Evolutionary conservation across 2,329 filamentous ascomycete species (phyloP).

Genomic region (Phialocephala subalpina): DNA sequence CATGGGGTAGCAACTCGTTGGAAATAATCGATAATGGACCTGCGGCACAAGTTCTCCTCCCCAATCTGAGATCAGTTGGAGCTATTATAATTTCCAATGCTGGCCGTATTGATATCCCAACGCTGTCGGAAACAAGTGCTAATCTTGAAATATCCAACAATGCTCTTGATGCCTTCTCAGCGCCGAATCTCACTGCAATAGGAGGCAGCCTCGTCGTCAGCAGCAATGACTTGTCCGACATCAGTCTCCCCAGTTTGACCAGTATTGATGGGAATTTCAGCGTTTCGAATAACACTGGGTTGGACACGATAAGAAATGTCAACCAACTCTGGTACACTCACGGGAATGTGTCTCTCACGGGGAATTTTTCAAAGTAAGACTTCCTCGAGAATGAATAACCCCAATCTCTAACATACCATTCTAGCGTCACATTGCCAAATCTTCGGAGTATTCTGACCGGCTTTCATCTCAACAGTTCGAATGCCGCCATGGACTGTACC

Average conservation of each 20-base stretch:
- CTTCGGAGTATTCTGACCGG: not conserved
- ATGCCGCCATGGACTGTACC: not conserved
- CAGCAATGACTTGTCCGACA: not conserved
- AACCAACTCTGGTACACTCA: not conserved
- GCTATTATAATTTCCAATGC: not conserved
- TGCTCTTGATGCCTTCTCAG: slow-evolving; percentile 14
- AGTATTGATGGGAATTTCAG: not conserved
- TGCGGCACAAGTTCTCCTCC: not conserved
- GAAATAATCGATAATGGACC: not conserved
- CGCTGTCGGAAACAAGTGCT: slow-evolving; percentile 7
- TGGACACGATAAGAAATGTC: not conserved
- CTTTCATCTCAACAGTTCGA: not conserved
- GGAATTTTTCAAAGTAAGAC: not conserved
- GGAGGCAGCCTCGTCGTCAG: slow-evolving; percentile 15
- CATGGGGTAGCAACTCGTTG: not conserved
- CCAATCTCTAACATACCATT: not conserved
- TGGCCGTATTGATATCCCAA: not conserved
- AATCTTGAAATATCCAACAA: slow-evolving; percentile 14
- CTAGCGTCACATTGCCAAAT: not conserved
- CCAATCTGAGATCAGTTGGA: not conserved
- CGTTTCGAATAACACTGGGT: not conserved
- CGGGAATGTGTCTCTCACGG: not conserved
- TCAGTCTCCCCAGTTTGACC: not conserved
- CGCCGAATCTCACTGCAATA: slow-evolving; percentile 15
- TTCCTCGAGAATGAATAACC: not conserved